Evolutionary conservation across 257 asterid species (phyloP).

Genomic region (Capsicum baccatum): DNA sequence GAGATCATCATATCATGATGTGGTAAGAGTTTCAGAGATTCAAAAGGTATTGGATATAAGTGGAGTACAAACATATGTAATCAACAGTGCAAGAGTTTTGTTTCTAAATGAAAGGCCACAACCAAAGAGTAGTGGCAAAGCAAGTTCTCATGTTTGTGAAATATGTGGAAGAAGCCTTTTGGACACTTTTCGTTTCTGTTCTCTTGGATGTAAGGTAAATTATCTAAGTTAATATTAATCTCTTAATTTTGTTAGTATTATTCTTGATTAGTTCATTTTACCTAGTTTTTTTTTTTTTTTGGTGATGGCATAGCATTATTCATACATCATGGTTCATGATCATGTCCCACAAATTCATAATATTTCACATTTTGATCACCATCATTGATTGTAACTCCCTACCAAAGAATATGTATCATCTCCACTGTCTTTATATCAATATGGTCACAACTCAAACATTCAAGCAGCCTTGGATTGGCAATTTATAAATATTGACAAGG

Average conservation of each 20-base stretch:
- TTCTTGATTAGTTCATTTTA: background rate
- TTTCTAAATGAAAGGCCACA: constrained; percentile 92
- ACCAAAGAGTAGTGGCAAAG: constrained; percentile 75
- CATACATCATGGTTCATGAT: constrained; percentile 23
- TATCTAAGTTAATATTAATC: background rate
- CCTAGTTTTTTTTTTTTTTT: background rate
- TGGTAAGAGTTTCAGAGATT: constrained; percentile 93
- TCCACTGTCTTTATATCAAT: constrained; percentile 14
- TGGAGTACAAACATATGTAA: constrained; percentile 94
- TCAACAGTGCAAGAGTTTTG: constrained; percentile 94
- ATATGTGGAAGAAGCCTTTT: constrained; percentile 86
- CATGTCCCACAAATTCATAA: constrained; percentile 20
- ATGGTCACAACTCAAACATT: constrained; percentile 15
- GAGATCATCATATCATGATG: constrained; percentile 96
- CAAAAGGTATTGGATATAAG: constrained; percentile 84
- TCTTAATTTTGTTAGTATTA: background rate
- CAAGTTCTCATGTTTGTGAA: constrained; percentile 79
- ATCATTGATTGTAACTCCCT: constrained; percentile 29
- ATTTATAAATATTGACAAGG: background rate
- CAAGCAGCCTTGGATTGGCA: background rate
- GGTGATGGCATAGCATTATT: constrained; percentile 3
- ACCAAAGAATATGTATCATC: background rate
- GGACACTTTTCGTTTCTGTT: constrained; percentile 88
- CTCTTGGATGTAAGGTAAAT: constrained; percentile 91
- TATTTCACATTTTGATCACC: constrained; percentile 18